Percentiles rank a stretch among this genome's conserved stretches.
Evolutionary conservation across 2,329 filamentous ascomycete species (phyloP).

Genomic region (Paracorniculantispora psalliotae): DNA sequence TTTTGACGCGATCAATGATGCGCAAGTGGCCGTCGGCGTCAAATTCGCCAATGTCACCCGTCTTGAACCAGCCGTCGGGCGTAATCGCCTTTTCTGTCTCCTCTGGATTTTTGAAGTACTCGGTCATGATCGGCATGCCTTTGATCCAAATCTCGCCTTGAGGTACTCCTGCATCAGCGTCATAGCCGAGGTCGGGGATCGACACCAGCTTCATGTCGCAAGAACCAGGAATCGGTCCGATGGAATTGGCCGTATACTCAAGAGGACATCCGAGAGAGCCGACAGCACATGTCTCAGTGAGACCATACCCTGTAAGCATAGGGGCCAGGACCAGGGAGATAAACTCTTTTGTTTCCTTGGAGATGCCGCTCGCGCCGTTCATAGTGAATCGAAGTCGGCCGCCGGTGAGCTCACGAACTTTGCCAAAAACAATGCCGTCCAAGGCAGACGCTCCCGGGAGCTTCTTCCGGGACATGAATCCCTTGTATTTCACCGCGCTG

Average conservation of each 20-base stretch:
- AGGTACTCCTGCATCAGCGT: constrained; percentile 65
- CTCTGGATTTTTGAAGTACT: constrained; percentile 80
- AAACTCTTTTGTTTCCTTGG: constrained; percentile 83
- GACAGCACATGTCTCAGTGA: constrained; percentile 89
- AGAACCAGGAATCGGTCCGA: constrained; percentile 72
- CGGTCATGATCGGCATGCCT: constrained; percentile 66
- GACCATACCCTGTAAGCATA: constrained; percentile 89
- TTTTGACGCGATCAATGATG: constrained; percentile 97
- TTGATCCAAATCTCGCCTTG: constrained; percentile 93
- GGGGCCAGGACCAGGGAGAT: constrained; percentile 88
- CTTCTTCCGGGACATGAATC: constrained; percentile 51
- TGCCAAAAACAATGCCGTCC: constrained; percentile 83
- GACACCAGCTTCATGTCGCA: constrained; percentile 91
- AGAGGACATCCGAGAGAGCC: constrained; percentile 78
- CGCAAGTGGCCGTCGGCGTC: constrained; percentile 72
- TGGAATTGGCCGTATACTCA: constrained; percentile 71
- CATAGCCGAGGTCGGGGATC: constrained; percentile 83
- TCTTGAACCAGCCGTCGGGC: constrained; percentile 92
- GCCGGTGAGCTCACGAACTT: constrained; percentile 85
- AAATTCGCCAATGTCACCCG: constrained; percentile 91
- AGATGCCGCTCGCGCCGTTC: constrained; percentile 89
- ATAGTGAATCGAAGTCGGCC: constrained; percentile 83
- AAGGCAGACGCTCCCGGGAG: constrained; percentile 65
- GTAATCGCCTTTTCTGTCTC: constrained; percentile 77
- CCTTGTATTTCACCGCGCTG: constrained; percentile 56